A percentile compares a stretch with the other conserved stretches of the same genome.
Evolutionary conservation across 2,329 filamentous ascomycete species (phyloP).

Genomic region (Alternaria atra): DNA sequence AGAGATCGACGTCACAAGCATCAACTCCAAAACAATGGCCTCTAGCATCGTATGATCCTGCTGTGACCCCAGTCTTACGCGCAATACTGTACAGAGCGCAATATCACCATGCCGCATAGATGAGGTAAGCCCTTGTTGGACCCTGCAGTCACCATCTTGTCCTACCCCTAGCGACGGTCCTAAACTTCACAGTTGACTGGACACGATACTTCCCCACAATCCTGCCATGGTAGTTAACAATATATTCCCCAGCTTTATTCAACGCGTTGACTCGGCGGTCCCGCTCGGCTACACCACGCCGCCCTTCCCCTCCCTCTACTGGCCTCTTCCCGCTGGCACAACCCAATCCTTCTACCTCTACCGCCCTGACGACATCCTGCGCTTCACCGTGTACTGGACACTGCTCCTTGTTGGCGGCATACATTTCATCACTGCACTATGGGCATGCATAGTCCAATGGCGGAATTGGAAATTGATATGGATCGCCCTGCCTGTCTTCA

Average conservation of each 20-base stretch:
- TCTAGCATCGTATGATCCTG: background rate
- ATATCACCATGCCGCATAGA: constrained; percentile 36
- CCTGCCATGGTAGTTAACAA: constrained; percentile 2
- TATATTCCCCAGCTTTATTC: constrained; percentile 52
- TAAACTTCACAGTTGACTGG: background rate
- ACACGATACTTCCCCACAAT: background rate
- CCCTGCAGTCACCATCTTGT: background rate
- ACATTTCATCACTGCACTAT: constrained; percentile 74
- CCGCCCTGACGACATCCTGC: constrained; percentile 80
- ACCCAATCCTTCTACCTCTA: constrained; percentile 73
- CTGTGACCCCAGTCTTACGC: constrained; percentile 2
- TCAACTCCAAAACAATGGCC: constrained; percentile 6
- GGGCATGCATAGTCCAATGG: constrained; percentile 77
- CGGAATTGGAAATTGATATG: constrained; percentile 68
- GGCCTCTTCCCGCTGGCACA: constrained; percentile 68
- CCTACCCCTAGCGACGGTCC: background rate
- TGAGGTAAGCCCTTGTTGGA: constrained; percentile 36
- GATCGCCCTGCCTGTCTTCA: constrained; percentile 76
- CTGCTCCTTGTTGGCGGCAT: constrained; percentile 79
- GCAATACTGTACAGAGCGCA: background rate
- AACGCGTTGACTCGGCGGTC: constrained; percentile 56
- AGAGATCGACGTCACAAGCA: constrained; percentile 23
- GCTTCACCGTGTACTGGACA: constrained; percentile 88
- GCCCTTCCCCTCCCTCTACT: constrained; percentile 82
- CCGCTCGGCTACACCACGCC: constrained; percentile 72